phyloP scores from a whole-genome alignment of 176 grass and related monocot genomes.

The Carex littledalei region DNA sequence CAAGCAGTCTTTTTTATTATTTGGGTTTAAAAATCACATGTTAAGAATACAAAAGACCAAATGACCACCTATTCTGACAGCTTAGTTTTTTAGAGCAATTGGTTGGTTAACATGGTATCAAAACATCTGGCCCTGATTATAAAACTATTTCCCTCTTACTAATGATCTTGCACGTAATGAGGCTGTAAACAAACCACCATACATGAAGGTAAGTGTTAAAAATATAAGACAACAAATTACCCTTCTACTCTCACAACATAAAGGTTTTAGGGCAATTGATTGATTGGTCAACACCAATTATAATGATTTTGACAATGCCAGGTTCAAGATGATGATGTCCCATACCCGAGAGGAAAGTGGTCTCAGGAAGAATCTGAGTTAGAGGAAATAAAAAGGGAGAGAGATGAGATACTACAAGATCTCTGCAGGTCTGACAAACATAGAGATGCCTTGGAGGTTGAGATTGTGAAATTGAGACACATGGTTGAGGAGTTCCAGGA shows the following conservation, averaged over 20 bases:
- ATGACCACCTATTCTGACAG: background rate
- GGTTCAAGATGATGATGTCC: constrained; percentile 22
- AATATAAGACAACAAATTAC: background rate
- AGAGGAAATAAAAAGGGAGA: constrained; percentile 8
- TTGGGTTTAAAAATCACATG: background rate
- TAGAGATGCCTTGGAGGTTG: constrained; percentile 15
- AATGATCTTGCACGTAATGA: background rate
- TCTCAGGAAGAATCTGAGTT: constrained; percentile 12
- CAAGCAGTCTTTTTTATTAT: background rate
- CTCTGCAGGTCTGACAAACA: background rate
- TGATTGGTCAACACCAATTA: background rate
- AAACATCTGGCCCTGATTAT: background rate
- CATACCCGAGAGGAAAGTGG: constrained; percentile 21
- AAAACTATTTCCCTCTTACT: background rate
- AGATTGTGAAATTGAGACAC: background rate
- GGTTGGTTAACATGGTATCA: background rate
- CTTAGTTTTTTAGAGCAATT: background rate
- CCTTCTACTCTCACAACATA: background rate
- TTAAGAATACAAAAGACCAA: background rate
- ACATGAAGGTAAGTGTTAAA: background rate
- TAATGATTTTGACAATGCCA: background rate
- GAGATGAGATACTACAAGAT: constrained; percentile 14
- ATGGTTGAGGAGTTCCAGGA: constrained; percentile 18
- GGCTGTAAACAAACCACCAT: background rate
- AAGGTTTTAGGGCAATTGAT: background rate